Evolutionary conservation across 2,329 filamentous ascomycete genomes (phyloP).

Genomic region (Chaetomium olivaceum): DNA sequence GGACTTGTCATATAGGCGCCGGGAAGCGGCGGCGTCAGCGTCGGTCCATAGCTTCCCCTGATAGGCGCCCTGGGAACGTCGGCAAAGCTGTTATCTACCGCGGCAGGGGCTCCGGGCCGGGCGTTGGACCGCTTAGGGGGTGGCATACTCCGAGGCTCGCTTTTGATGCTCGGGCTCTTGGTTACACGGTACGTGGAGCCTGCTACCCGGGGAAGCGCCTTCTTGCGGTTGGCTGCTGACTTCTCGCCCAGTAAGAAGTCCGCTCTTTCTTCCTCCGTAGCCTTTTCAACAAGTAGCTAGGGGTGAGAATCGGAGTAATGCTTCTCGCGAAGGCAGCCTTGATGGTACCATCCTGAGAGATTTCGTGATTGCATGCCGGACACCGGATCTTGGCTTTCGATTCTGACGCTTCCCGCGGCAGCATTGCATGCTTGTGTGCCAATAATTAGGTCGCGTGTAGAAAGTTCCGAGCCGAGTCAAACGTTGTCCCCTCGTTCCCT

Average conservation of each 20-base stretch:
- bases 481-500: too few relatives aligned
- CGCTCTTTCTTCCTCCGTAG: conserved; percentile 18
- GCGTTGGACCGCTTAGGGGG: conserved; percentile 29
- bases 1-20: conserved; percentile 24
- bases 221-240: too few relatives aligned
- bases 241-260: neutral
- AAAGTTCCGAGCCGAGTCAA: too few relatives aligned
- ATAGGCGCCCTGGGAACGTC: conserved; percentile 26
- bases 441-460: too few relatives aligned
- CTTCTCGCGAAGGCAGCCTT: neutral
- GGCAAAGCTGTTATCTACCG: conserved; percentile 1
- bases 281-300: conserved; percentile 16
- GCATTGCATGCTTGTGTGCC: too few relatives aligned
- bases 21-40: conserved; percentile 20
- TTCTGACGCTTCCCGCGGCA: conserved; percentile 7
- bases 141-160: conserved; percentile 23
- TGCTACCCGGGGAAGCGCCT: too few relatives aligned
- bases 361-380: conserved; percentile 17
- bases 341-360: neutral
- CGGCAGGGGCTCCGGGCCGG: conserved; percentile 6
- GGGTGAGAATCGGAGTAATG: conserved; percentile 20
- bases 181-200: too few relatives aligned
- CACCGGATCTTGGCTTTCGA: conserved; percentile 9
- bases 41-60: conserved; percentile 28
- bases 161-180: conserved; percentile 26